Base-by-base conservation (phyloP, 2,329 filamentous ascomycete species). In the Pyrenophora graminea region DNA sequence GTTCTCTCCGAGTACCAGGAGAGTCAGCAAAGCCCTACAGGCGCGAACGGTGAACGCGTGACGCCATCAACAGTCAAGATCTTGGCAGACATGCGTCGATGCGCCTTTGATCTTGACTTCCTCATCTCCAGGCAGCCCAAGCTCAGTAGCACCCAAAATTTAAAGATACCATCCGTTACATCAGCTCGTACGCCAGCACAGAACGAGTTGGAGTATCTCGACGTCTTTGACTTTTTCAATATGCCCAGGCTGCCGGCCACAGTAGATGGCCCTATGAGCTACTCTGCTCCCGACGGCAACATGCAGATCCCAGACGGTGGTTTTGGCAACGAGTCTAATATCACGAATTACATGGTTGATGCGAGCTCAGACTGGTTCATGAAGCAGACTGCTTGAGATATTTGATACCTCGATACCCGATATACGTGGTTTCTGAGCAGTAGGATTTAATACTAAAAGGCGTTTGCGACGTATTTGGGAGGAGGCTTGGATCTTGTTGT, bases 171-270 rank as follows among this genome's bases (percentile, higher is more conserved):
- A 6, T 62, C 64, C 10, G 50, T 72, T 13, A 86, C 85, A 0
- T 84, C 85, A 1, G 82, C 83, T 1, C 82, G 85, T 56, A 88
- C 86, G 25, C 89, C 90, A 1, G 88, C 85, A 8, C 83, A 88
- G 1, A 90, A 94, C 61, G 91, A 96, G 66, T 78, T 96, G 3
- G 92, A 96, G 69, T 96, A 95, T 68, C 78, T 96, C 2, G 91
- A 96, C 63, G 89, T 96, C 0, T 96, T 97, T 69, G 90, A 94
- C 63, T 96, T 95, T 69, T 97, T 96, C 79, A 96, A 96, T 68
- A 85, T 95, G 48, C 92, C 92, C 1, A 80, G 91, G 15, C 76
- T 96, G 19, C 82, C 82, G 0, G 73, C 76, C 0, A 69, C 68
- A 1, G 67, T 71, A 53, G 67, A 71, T 42, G 64, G 63, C 2